These are phyloP conservation scores for Beta lomatogona DNA, from an alignment of 179 eudicot species.

Conservation along the genomic window DNA sequence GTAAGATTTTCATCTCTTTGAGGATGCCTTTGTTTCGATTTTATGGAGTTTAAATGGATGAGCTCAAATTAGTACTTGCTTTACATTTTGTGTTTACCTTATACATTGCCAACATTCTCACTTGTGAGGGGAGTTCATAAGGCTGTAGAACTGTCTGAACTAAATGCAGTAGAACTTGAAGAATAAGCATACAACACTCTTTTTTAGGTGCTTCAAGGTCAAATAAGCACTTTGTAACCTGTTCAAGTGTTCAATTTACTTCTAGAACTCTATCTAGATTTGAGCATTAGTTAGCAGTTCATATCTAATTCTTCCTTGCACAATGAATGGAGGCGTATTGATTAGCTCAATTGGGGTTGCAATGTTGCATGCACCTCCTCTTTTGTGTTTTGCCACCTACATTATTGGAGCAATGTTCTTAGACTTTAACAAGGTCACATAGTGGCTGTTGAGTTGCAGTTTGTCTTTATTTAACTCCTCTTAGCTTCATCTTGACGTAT, in stretches of 20 bases:
- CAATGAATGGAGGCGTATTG: not conserved
- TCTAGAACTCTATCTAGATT: not conserved
- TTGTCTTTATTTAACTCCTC: not conserved
- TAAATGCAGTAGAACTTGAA: slow-evolving; percentile 2
- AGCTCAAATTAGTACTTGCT: not conserved
- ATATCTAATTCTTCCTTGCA: not conserved
- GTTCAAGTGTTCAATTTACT: not conserved
- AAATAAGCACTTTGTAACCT: not conserved
- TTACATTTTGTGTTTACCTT: not conserved
- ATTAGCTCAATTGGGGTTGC: not conserved
- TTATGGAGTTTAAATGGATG: not conserved
- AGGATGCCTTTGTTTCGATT: not conserved
- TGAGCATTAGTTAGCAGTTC: not conserved
- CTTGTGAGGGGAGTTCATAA: not conserved
- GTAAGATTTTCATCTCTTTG: slow-evolving; percentile 37
- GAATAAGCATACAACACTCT: not conserved
- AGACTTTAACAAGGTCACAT: not conserved
- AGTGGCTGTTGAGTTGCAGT: not conserved
- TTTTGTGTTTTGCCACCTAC: not conserved
- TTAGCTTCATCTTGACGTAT: not conserved
- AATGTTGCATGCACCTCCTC: not conserved
- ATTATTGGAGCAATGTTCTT: not conserved
- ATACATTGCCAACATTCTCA: not conserved
- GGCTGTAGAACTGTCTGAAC: not conserved
- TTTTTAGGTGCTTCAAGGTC: not conserved